These are phyloP conservation scores for Volvariella surrecta DNA, from an alignment of 1,284 basidiomycete species.

Conservation along the genomic window DNA sequence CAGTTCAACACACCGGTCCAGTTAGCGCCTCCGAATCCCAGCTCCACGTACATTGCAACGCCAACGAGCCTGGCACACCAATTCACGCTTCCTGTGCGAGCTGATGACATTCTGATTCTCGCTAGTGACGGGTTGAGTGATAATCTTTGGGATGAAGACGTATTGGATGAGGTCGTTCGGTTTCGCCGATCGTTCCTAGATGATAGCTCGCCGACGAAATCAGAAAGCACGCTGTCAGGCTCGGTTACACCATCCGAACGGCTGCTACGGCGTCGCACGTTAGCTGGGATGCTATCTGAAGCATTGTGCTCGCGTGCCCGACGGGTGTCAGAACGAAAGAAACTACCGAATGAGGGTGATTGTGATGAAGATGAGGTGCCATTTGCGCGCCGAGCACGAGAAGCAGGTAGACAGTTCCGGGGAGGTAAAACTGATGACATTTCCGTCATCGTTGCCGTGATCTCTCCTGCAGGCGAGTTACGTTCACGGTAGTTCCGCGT, in stretches of 20 bases:
- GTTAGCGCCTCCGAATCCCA: slow-evolving; percentile 53
- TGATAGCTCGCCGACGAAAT: background rate
- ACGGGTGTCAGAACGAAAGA: slow-evolving; percentile 40
- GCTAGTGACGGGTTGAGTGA: slow-evolving; percentile 89
- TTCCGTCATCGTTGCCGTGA: slow-evolving; percentile 53
- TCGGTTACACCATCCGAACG: slow-evolving; percentile 11
- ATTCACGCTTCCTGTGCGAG: slow-evolving; percentile 69
- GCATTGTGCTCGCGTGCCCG: slow-evolving; percentile 65
- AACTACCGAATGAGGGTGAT: background rate
- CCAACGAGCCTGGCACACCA: slow-evolving; percentile 58
- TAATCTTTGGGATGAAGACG: slow-evolving; percentile 93
- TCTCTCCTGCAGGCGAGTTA: slow-evolving; percentile 33
- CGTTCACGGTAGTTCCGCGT: too few species aligned
- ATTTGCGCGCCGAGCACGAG: slow-evolving; percentile 58
- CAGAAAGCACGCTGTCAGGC: background rate
- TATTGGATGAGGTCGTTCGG: slow-evolving; percentile 79
- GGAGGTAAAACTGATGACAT: slow-evolving; percentile 76
- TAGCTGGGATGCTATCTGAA: slow-evolving; percentile 62
- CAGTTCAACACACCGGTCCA: slow-evolving; percentile 90
- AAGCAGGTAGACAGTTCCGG: slow-evolving; percentile 52
- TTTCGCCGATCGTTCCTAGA: slow-evolving; percentile 40
- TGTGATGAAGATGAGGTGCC: slow-evolving; percentile 46
- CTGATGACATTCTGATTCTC: slow-evolving; percentile 85
- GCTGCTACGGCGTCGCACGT: slow-evolving; percentile 39
- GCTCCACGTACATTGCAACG: slow-evolving; percentile 13